Base-by-base conservation (phyloP, 345 rosid species). In the Nephelium lappaceum region DNA sequence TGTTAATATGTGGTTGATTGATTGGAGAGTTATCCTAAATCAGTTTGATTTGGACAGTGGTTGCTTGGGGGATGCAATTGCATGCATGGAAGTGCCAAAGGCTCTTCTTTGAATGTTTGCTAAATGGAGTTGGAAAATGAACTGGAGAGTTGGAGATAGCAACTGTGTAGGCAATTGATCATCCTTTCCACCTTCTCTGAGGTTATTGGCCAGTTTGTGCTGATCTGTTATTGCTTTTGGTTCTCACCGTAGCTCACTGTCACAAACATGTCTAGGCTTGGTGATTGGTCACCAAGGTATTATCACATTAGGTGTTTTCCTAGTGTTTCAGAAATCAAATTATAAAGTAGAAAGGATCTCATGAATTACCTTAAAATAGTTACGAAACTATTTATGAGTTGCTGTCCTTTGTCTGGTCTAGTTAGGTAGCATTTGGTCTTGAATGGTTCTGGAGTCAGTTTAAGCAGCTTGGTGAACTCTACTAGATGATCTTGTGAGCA, bases 221-320 rank as follows among this genome's bases (percentile, higher is more conserved):
- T 45, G 60, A 19, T 70, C 47, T 25, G 7, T 25, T 49, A 18
- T 49, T 25, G 74, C 55, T 27, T 24, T 51, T 69, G 39, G 23
- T 67, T 67, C 71, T 39, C 69, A 67, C 45, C 45, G 25, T 67
- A 27, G 25, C 24, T 67, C 45, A 18, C 47, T 67, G 47, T 67
- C 21, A 16, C n/a, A 38, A 36, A 38, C 24, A 38, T 36, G 69
- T 38, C 69, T 18, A 38, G 14, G 45, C 69, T 38, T 66, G 45
- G 45, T 19, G 69, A 38, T 66, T 66, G 43, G 0, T 23, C 45
- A 18, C 42, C 68, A 12, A 65, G 42, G 21, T 51, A 51, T 15
- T 51, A 16, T 51, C 5, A 51, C 16, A 18, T 38, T 67, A 38
- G n/a, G 43, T 66, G 69, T 11, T 31, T 65, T 64, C 41, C 8